Conservation (phyloP, 2,329 filamentous ascomycete genomes). For the Lithohypha guttulata region DNA sequence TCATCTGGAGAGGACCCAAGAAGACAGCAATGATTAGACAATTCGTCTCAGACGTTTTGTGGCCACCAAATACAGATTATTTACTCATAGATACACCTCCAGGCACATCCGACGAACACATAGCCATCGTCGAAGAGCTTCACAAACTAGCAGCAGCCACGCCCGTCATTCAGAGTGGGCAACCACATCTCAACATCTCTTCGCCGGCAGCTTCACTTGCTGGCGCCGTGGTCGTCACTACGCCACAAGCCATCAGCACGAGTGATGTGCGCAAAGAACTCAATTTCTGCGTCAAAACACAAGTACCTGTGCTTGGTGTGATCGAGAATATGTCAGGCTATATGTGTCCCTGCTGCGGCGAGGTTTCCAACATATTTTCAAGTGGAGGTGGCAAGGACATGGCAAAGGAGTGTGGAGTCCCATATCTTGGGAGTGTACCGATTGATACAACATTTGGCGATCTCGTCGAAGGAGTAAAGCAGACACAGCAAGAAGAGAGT, state of each 20-base stretch:
- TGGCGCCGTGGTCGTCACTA: constrained; percentile 90
- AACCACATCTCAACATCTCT: constrained; percentile 29
- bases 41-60: constrained; percentile 83
- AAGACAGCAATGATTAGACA: constrained; percentile 99
- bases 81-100: constrained; percentile 92
- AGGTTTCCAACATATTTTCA: constrained; percentile 89
- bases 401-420: constrained; percentile 74
- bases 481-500: not conserved
- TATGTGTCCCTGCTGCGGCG: constrained; percentile 51
- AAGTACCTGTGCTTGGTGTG: constrained; percentile 70
- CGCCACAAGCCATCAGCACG: constrained; percentile 85
- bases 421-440: constrained; percentile 75
- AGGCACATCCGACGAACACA: constrained; percentile 93
- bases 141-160: constrained; percentile 36
- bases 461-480: constrained; percentile 57
- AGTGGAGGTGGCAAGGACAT: constrained; percentile 83
- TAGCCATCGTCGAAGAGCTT: constrained; percentile 81
- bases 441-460: constrained; percentile 88
- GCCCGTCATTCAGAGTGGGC: constrained; percentile 14
- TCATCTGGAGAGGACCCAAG: constrained; percentile 96
- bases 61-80: constrained; percentile 74
- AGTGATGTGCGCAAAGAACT: constrained; percentile 90
- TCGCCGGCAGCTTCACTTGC: constrained; percentile 44
- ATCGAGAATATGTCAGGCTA: constrained; percentile 79
- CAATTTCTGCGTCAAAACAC: constrained; percentile 82